A percentile compares a stretch with the other conserved stretches of the same genome.
Evolutionary conservation across 768 basidiomycete species (phyloP).

Genomic region (Tylopilus vinaceipallidus): DNA sequence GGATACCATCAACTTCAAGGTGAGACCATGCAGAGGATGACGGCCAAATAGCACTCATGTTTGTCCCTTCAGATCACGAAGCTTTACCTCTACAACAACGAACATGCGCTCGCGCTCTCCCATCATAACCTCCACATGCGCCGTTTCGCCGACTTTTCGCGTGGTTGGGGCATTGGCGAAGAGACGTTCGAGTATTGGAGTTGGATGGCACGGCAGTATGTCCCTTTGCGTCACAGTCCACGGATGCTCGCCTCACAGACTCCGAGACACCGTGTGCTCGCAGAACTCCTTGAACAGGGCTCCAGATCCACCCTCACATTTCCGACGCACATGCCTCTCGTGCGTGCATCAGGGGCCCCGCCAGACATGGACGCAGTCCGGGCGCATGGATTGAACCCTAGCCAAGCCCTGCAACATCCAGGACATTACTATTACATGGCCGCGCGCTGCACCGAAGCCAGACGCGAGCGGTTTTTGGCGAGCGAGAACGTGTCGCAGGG

Average conservation of each 20-base stretch:
- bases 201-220: conserved; percentile 91
- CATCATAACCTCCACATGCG: conserved; percentile 86
- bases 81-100: conserved; percentile 87
- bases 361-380: conserved; percentile 60
- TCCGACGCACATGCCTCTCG: conserved; percentile 52
- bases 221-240: conserved; percentile 6
- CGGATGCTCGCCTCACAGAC: background rate
- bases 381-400: conserved; percentile 72
- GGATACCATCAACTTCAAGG: conserved; percentile 91
- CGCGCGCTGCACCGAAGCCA: conserved; percentile 77
- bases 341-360: conserved; percentile 27
- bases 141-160: conserved; percentile 80
- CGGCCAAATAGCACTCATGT: background rate
- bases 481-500: conserved; percentile 44
- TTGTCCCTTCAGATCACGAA: conserved; percentile 66
- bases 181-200: conserved; percentile 98
- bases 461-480: conserved; percentile 64
- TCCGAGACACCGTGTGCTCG: conserved; percentile 79
- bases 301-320: conserved; percentile 59
- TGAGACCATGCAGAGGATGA: conserved; percentile 26
- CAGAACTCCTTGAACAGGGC: conserved; percentile 87
- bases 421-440: conserved; percentile 88
- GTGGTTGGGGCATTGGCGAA: conserved; percentile 94
- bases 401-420: conserved; percentile 82
- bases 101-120: conserved; percentile 74